Percentiles rank a stretch among this genome's conserved stretches.
Conservation (phyloP, 768 basidiomycete species). For the Leccinum truebloodii region DNA sequence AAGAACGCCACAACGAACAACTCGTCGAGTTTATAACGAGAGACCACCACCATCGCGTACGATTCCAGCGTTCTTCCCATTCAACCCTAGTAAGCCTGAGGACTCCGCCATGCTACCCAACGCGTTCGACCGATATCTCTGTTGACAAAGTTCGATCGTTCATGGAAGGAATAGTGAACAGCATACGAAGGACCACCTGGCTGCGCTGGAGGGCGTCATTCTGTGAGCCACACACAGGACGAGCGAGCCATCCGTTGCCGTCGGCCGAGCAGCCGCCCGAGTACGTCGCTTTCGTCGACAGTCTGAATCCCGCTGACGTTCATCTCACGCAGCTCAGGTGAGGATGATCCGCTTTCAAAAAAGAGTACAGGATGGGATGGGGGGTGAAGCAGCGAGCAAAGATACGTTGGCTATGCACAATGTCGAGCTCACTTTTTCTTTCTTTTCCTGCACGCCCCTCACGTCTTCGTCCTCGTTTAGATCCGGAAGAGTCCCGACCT, state of each 20-base stretch:
- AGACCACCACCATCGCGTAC: background rate
- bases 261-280: background rate
- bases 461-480: background rate
- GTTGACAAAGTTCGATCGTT: background rate
- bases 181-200: background rate
- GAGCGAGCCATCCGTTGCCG: too few species aligned
- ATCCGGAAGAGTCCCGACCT: background rate
- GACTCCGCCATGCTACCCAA: background rate
- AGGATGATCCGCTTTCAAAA: background rate
- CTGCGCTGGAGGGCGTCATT: background rate
- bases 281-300: constrained; percentile 1
- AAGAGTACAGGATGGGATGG: background rate
- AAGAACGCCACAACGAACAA: background rate
- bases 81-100: background rate
- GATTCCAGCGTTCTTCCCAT: background rate
- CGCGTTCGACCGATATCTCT: background rate
- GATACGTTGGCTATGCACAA: background rate
- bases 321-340: background rate
- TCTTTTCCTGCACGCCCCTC: background rate
- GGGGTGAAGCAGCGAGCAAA: background rate
- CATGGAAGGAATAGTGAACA: too few species aligned
- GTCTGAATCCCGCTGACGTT: background rate
- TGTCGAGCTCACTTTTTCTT: background rate
- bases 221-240: background rate
- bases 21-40: constrained; percentile 1